Evolutionary conservation across 1,284 basidiomycete genomes (phyloP), one percentile per base, ranked within the genome.

Genomic region (Leccinum pachyderme): DNA sequence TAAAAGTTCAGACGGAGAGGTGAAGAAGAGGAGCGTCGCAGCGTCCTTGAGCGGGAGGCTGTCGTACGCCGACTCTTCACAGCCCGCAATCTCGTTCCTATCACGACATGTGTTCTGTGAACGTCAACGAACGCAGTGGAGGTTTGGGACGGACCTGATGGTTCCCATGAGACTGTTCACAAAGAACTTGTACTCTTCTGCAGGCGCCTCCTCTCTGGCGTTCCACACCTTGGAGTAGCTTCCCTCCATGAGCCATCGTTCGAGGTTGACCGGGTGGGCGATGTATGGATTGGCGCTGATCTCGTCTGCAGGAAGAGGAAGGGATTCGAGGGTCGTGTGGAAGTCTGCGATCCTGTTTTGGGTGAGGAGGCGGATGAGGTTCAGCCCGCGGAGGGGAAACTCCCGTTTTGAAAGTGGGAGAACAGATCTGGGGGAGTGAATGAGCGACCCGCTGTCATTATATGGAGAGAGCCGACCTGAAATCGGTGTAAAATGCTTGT

Each of bases 161-260:
- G 94, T 96, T n/a, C 87, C 88, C 86, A 96, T 92, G 58, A 96
- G 75, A 63, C 89, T 89, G 67, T 95, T 89, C 13, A 95, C 86
- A 67, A 96, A 96, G 77, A 89, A 91, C 63, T 86, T 87, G 77
- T 95, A 95, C 70, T 96, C 94, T 58, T 91, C 87, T 33, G 86
- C 82, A 2, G 90, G 90, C 2, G 90, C 93, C 64, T 94, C 87
- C 61, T 92, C 89, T 62, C 94, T 83, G 43, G 95, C 94, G 62
- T 91, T 87, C 93, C 96, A 99, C 4, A 99, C 95, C 72, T 98
- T 97, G 72, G 92, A 94, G 72, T 99, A 99, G 66, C 89, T 91
- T 35, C 96, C 96, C 72, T 99, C 97, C 96, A 99, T 99, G 56
- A 99, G 81, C 93, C 95, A 98, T 49, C 93, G 81, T 72, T 99